Evolutionary conservation across 2,329 filamentous ascomycete genomes (phyloP).

Genomic region (Laburnicola sp.): DNA sequence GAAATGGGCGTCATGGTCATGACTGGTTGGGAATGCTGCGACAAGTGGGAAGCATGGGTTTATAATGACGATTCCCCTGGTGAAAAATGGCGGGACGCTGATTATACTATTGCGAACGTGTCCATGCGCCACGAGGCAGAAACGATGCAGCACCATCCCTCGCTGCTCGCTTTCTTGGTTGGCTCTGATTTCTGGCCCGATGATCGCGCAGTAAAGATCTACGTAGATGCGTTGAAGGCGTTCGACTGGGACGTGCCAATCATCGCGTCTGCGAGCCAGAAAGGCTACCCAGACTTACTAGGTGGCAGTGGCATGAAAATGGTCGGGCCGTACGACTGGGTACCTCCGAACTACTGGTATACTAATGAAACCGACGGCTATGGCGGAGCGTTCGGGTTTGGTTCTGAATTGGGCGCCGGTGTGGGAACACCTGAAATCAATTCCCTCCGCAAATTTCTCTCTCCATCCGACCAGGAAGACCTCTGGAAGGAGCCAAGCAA

Average conservation of each 20-base stretch:
- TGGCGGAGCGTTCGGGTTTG: slow-evolving; percentile 67
- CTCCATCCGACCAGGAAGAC: slow-evolving; percentile 54
- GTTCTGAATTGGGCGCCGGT: slow-evolving; percentile 64
- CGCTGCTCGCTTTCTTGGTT: slow-evolving; percentile 60
- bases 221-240: slow-evolving; percentile 54
- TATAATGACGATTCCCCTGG: slow-evolving; percentile 60
- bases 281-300: slow-evolving; percentile 56
- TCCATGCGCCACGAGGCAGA: slow-evolving; percentile 63
- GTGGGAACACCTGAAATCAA: slow-evolving; percentile 63
- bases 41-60: slow-evolving; percentile 68
- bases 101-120: slow-evolving; percentile 59
- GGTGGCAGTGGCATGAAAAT: slow-evolving; percentile 66
- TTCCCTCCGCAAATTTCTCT: slow-evolving; percentile 60
- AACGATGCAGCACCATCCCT: slow-evolving; percentile 64
- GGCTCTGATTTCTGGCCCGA: slow-evolving; percentile 68
- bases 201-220: slow-evolving; percentile 58
- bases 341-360: slow-evolving; percentile 67
- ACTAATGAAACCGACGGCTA: slow-evolving; percentile 51
- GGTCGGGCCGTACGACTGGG: slow-evolving; percentile 69
- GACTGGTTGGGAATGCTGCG: slow-evolving; percentile 68
- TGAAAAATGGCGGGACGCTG: slow-evolving; percentile 54
- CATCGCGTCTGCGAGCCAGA: slow-evolving; percentile 60
- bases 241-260: slow-evolving; percentile 62
- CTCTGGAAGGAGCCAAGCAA: slow-evolving; percentile 61
- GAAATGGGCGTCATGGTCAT: slow-evolving; percentile 64